Conservation (phyloP, 2,329 filamentous ascomycete species). For the Arthrobotrys entomopaga region DNA sequence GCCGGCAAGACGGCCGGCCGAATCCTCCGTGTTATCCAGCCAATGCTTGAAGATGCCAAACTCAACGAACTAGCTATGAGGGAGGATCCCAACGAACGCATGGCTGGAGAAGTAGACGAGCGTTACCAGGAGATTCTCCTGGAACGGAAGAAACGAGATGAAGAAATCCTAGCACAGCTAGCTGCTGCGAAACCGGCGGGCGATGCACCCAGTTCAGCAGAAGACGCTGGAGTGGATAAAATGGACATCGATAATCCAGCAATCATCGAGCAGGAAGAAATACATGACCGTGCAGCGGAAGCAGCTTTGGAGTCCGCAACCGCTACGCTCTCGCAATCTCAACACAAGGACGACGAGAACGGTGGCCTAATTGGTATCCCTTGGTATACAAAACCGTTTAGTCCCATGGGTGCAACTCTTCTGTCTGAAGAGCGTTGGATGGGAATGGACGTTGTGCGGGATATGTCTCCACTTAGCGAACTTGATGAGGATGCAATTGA, state of each 20-base stretch:
- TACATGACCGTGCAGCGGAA: constrained; percentile 45
- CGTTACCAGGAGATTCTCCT: constrained; percentile 50
- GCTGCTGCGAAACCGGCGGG: constrained; percentile 11
- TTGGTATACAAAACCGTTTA: constrained; percentile 54
- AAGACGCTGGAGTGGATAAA: constrained; percentile 10
- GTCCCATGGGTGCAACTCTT: constrained; percentile 47
- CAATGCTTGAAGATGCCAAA: constrained; percentile 49
- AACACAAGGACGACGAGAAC: constrained; percentile 35
- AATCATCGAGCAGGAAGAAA: constrained; percentile 25
- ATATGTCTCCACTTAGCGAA: constrained; percentile 55
- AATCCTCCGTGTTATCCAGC: constrained; percentile 49
- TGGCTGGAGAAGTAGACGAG: constrained; percentile 49
- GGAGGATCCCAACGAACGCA: constrained; percentile 51
- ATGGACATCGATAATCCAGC: constrained; percentile 7
- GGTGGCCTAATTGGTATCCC: constrained; percentile 47
- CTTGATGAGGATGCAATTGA: constrained; percentile 53
- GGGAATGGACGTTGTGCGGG: constrained; percentile 52
- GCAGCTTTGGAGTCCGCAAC: constrained; percentile 40
- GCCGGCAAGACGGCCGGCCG: constrained; percentile 51
- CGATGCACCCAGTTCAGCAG: neutral
- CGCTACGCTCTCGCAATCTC: constrained; percentile 38
- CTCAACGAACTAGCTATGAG: constrained; percentile 47
- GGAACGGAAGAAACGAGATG: constrained; percentile 45
- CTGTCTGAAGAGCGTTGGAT: constrained; percentile 53
- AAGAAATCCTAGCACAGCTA: constrained; percentile 39